Base-by-base conservation (phyloP, 1,139 yeast species). In the Suhomyces chickasaworum region DNA sequence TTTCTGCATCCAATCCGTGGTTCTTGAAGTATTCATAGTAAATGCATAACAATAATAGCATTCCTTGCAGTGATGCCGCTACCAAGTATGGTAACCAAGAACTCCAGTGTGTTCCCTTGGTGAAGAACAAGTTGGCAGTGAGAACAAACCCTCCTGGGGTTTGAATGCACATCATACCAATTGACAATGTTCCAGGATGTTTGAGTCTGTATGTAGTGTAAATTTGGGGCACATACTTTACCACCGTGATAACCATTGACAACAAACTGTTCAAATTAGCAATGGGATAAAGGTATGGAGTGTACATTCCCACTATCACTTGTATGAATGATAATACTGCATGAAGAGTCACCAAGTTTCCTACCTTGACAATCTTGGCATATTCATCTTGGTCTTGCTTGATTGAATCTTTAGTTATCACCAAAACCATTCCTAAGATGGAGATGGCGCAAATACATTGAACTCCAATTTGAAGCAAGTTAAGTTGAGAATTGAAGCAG, bases 101-200 rank as follows among this genome's bases (percentile, higher is more conserved):
- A 55, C 95, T 86, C 96, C 96, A 89, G 51, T 81, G 81, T 1
- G 93, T 81, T 1, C 90, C 95, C 38, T 86, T 86, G 40, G 91
- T 80, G 49, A 80, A 66, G 46, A 81, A 85, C 46, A 89, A 68
- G 2, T 89, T 82, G 13, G 81, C 75, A 0, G 95, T 80, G 84
- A 93, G 89, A 2, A 87, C 52, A 55, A 80, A 85, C 21, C 96
- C 96, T 12, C 97, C 97, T 0, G 97, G 97, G 15, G 95, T 88
- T 62, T 89, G 97, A 52, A 89, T 78, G 45, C 84, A 70, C 93
- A 89, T 86, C 89, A 87, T 88, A 6, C 85, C 80, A 18, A 87
- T 73, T 0, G 95, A 86, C 31, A 89, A 72, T 0, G 91, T 84
- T 2, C 96, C 97, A 0, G 95, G 85, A 55, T 84, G 91, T 57